Evolutionary conservation across 257 asterid genomes (phyloP), one percentile per base, ranked within the genome.

Genomic region (Henckelia pumila): DNA sequence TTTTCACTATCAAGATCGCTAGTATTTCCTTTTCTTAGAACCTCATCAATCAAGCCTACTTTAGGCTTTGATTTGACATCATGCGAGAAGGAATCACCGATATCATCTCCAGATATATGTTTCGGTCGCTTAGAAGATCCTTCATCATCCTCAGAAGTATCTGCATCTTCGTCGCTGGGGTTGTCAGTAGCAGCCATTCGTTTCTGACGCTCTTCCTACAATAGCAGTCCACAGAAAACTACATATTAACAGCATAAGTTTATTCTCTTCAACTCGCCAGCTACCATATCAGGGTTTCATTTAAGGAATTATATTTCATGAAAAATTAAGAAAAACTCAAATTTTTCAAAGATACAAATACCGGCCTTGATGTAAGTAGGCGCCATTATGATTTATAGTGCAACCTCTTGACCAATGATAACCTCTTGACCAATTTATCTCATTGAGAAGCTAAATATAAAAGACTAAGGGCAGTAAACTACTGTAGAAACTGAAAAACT

Each of bases 91-190:
- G 96, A 84, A 67, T 90, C 96, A 33, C 95, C 97, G 58, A 90
- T 96, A 77, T 93, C 99, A 80, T 93, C 99, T 53, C 97, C 97
- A 72, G 99, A 93, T 72, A 90, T 57, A 63, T 84, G 82, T 62
- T 35, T 84, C 35, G 14, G 77, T 20, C 24, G 75, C 70, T 78
- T 84, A 8, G 65, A 60, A 44, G 83, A 69, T 71, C 77, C 81
- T 49, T 70, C 83, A 61, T 76, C 71, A 25, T 85, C 92, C 68
- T 83, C 87, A 62, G 88, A 78, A 64, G 68, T 80, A 58, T 77
- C 73, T 29, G 33, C 87, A 73, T 87, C 95, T 59, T 91, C 95
- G 56, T 84, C 83, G 74, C 88, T 71, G 30, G 85, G 80, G 78
- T 84, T 95, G 78, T 83, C 89, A 73, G 74, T 83, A 58, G 83